Evolutionary conservation across 345 rosid species (phyloP).

Genomic region (Euphorbia tirucalli): DNA sequence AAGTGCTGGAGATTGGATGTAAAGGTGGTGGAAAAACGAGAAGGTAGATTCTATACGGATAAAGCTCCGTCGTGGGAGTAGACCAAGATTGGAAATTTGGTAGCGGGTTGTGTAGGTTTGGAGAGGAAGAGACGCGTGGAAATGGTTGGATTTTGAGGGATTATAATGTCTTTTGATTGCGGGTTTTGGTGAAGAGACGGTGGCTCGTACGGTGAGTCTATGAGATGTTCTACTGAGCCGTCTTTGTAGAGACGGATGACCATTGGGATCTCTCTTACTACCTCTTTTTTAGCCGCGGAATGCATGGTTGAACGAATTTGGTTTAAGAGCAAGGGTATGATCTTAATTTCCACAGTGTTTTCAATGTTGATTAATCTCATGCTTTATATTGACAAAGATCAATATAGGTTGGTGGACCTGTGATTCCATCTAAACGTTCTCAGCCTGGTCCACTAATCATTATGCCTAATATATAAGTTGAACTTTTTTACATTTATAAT

Average conservation of each 20-base stretch:
- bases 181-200: neutral
- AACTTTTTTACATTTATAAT: too few species aligned
- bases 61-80: constrained; percentile 18
- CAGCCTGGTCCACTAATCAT: too few species aligned
- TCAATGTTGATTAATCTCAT: too few species aligned
- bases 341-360: too few species aligned
- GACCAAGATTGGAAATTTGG: constrained; percentile 10
- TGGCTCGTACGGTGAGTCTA: neutral
- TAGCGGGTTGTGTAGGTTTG: neutral
- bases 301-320: too few species aligned
- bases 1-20: neutral
- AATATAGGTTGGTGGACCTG: too few species aligned
- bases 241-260: neutral
- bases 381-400: too few species aligned
- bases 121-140: neutral
- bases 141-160: neutral
- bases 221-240: neutral
- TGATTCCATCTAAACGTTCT: too few species aligned
- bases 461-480: too few species aligned
- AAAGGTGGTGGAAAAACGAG: constrained; percentile 7
- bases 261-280: neutral
- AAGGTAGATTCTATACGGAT: constrained; percentile 7
- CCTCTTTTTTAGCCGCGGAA: neutral
- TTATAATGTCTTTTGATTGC: neutral
- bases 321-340: too few species aligned